phyloP scores from a whole-genome alignment of 352 stramenopile species.

The Phytophthora sp. region DNA sequence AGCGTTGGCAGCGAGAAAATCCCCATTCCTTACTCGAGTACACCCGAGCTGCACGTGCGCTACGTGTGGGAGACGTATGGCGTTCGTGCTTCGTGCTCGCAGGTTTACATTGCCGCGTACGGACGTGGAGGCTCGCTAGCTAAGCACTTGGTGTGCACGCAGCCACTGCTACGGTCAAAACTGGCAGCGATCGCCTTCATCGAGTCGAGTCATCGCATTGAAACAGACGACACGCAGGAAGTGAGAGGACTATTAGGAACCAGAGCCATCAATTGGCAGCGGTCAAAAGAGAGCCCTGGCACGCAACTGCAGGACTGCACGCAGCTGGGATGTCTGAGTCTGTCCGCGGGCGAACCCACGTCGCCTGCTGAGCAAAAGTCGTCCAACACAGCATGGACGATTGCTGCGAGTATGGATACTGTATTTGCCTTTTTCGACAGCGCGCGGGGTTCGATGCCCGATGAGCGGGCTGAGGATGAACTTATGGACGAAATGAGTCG shows the following conservation, averaged over 20 bases:
- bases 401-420: constrained; percentile 82
- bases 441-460: constrained; percentile 76
- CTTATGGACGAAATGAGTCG: constrained; percentile 84
- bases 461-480: constrained; percentile 73
- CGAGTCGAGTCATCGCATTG: constrained; percentile 79
- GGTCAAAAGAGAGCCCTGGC: constrained; percentile 69
- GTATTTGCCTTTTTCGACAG: constrained; percentile 89
- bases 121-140: constrained; percentile 69
- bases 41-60: constrained; percentile 76
- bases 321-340: constrained; percentile 76
- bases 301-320: constrained; percentile 74
- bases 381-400: constrained; percentile 85
- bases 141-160: constrained; percentile 79
- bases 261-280: constrained; percentile 84
- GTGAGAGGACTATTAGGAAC: constrained; percentile 70
- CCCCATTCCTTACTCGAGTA: constrained; percentile 77
- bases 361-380: constrained; percentile 67
- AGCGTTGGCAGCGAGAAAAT: constrained; percentile 76
- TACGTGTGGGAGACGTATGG: constrained; percentile 88
- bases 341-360: constrained; percentile 75
- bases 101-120: constrained; percentile 86
- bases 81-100: constrained; percentile 64
- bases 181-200: constrained; percentile 82
- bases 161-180: constrained; percentile 66
- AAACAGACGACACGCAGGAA: constrained; percentile 68